A percentile compares a stretch with the other conserved stretches of the same genome.
These are phyloP conservation scores for Phytophthora sojae DNA, from an alignment of 352 stramenopile species.

Conservation along the genomic window DNA sequence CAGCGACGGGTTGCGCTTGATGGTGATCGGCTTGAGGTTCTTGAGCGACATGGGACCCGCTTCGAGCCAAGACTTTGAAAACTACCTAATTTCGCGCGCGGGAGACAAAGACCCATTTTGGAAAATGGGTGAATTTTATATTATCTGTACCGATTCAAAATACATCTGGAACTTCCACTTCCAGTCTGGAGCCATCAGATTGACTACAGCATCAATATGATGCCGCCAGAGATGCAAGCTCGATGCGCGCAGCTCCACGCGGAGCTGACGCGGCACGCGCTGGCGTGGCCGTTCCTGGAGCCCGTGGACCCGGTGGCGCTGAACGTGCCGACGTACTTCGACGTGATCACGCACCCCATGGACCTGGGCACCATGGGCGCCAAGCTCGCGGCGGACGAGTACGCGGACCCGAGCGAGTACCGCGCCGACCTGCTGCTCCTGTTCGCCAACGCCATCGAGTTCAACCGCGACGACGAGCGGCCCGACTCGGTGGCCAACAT, in stretches of 20 bases:
- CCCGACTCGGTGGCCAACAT: conserved; percentile 81
- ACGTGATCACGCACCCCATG: conserved; percentile 97
- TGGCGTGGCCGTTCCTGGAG: conserved; percentile 91
- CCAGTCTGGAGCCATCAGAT: too few species aligned
- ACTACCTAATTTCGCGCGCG: background rate
- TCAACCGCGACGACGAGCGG: conserved; percentile 84
- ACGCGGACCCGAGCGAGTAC: conserved; percentile 65
- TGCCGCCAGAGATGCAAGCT: conserved; percentile 56
- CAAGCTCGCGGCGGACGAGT: conserved; percentile 73
- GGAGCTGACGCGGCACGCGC: conserved; percentile 62
- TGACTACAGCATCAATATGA: conserved; percentile 5
- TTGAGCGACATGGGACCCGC: conserved; percentile 58
- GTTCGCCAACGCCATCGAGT: conserved; percentile 89
- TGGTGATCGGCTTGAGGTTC: conserved; percentile 70
- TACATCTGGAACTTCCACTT: too few species aligned
- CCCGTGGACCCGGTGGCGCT: conserved; percentile 95
- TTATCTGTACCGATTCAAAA: too few species aligned
- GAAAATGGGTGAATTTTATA: background rate
- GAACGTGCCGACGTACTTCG: conserved; percentile 94
- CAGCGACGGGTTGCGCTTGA: conserved; percentile 49
- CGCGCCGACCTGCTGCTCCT: conserved; percentile 80
- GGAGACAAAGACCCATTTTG: conserved; percentile 4
- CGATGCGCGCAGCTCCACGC: conserved; percentile 73
- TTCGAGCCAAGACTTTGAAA: conserved; percentile 10
- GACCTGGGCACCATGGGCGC: conserved; percentile 95